phyloP scores from a whole-genome alignment of 106 monocot species.

The Hemerocallis citrina region DNA sequence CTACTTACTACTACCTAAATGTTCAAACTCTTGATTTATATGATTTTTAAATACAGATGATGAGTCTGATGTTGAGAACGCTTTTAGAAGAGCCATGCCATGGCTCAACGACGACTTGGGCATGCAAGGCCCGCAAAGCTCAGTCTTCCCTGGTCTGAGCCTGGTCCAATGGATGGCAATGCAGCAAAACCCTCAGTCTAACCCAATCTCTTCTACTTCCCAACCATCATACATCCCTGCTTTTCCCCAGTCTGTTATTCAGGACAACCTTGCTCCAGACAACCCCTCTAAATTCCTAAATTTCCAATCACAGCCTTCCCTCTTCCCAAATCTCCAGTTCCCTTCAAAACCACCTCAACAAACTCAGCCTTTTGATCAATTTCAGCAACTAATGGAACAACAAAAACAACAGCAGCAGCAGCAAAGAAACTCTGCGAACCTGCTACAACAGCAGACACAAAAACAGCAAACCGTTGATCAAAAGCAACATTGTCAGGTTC shows the following conservation, averaged over 20 bases:
- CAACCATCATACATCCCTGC: constrained; percentile 42
- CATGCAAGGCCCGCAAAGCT: constrained; percentile 43
- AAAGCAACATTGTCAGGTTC: constrained; percentile 14
- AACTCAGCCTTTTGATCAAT: constrained; percentile 26
- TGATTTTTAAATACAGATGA: constrained; percentile 45
- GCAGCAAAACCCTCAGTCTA: constrained; percentile 69
- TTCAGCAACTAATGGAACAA: constrained; percentile 26
- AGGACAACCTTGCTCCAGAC: constrained; percentile 21
- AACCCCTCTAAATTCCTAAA: constrained; percentile 44
- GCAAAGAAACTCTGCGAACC: constrained; percentile 7
- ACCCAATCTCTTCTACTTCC: constrained; percentile 23
- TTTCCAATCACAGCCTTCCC: constrained; percentile 37
- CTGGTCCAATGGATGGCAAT: constrained; percentile 89
- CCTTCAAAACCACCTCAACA: constrained; percentile 32
- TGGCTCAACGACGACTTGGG: constrained; percentile 70
- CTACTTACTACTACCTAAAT: no score
- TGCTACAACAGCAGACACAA: constrained; percentile 17
- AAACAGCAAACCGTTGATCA: constrained; percentile 32
- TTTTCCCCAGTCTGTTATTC: constrained; percentile 20
- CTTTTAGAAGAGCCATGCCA: constrained; percentile 57
- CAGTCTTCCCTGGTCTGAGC: constrained; percentile 59
- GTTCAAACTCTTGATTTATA: no score
- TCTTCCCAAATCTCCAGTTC: constrained; percentile 34
- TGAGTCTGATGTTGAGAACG: constrained; percentile 48
- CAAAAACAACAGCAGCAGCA: constrained; percentile 22